Conservation (phyloP, 2,329 filamentous ascomycete species). For the Geosmithia morbida region DNA sequence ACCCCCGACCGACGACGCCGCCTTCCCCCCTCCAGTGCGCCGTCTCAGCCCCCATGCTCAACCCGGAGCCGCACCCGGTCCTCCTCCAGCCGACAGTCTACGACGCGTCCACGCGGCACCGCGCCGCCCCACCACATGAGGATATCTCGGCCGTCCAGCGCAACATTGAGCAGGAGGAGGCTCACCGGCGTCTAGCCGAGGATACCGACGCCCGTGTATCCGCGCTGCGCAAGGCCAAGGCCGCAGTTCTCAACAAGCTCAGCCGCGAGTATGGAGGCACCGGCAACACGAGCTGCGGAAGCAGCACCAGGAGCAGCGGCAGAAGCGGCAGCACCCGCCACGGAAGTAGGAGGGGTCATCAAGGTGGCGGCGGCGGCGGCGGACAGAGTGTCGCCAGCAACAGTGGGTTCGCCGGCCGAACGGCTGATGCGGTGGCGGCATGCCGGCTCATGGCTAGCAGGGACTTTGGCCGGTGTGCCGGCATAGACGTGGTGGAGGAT, state of each 20-base stretch:
- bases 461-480: conserved; percentile 10
- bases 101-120: conserved; percentile 21
- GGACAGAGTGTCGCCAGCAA: background rate
- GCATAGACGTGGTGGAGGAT: conserved; percentile 23
- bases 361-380: too few species aligned
- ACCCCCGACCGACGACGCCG: conserved; percentile 1
- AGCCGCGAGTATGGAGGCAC: conserved; percentile 30
- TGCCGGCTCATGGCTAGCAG: conserved; percentile 15
- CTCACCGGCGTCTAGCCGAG: conserved; percentile 40
- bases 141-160: conserved; percentile 43
- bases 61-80: conserved; percentile 31
- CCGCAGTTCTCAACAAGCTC: conserved; percentile 44
- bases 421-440: conserved; percentile 17
- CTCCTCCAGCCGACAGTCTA: conserved; percentile 45
- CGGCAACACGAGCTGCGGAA: background rate
- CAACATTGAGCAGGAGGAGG: conserved; percentile 40
- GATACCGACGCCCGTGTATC: conserved; percentile 38
- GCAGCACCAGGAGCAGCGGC: background rate
- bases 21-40: conserved; percentile 10
- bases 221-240: conserved; percentile 43
- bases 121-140: background rate
- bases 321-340: background rate
- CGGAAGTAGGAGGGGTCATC: background rate
- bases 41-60: conserved; percentile 36
- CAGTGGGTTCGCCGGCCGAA: conserved; percentile 8